Evolutionary conservation across 805 yeast species (phyloP), one percentile per base, ranked within the genome.

Genomic region (Suhomyces pyralidae): DNA sequence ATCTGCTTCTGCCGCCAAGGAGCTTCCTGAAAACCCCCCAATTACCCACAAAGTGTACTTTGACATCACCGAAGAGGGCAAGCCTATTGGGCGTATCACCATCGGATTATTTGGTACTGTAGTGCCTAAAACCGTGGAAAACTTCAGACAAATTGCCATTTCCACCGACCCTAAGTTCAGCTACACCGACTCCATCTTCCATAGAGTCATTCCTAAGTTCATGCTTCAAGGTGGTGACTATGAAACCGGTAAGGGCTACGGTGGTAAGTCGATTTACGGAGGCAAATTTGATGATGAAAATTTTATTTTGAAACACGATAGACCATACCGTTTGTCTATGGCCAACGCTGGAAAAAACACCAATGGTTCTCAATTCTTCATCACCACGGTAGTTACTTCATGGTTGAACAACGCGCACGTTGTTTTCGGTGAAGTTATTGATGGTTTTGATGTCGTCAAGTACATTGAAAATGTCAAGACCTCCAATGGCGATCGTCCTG

Each of bases 381-480:
- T 94, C 75, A 91, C 97, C 65, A 92, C 97, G 25, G 97, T 88
- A 20, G 80, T 82, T 34, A 90, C 97, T 52, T 76, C 86, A 48
- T 94, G 99, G 98, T 82, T 94, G 66, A 90, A 94, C 66, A 94
- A 96, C 58, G 84, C 78, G 62, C 99, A 94, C 72, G 99, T 94
- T 66, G 99, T 94, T 42, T 94, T 94, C 65, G 99, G 99, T 59
- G 90, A 90, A 74, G 97, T 94, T 51, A 53, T 90, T 15, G 91
- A 86, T 52, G 98, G 98, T 47, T 79, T 84, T 77, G 97, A 93
- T 58, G 82, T 90, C 48, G 89, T 93, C 51, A 72, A 79, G 59
- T 78, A 81, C 70, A 83, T 94, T 65, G 97, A 91, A 73, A 69
- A 70, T 46, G 83, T 88, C 56, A 82, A 84, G 73, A 90, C 96